Evolutionary conservation across 768 basidiomycete species (phyloP).

Genomic region (Sistotremastrum niveocremeum): DNA sequence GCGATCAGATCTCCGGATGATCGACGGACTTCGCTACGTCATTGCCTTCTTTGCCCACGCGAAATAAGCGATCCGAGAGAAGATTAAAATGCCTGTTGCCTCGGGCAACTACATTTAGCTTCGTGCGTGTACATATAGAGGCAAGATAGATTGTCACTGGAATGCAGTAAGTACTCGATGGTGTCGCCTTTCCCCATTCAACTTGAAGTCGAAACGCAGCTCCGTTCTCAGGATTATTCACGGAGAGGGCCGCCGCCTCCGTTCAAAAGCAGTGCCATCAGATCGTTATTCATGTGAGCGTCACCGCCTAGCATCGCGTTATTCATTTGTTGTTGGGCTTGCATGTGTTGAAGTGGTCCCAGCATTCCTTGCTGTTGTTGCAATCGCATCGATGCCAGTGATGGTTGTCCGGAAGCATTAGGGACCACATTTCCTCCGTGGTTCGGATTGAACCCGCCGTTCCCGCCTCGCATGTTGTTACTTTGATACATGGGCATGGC

Average conservation of each 20-base stretch:
- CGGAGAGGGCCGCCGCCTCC: slow-evolving; percentile 38
- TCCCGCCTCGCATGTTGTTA: slow-evolving; percentile 29
- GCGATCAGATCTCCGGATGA: no score
- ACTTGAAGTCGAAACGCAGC: neutral
- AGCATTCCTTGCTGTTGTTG: slow-evolving; percentile 15
- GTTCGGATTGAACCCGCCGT: slow-evolving; percentile 26
- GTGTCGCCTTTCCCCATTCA: no score
- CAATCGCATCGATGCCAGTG: slow-evolving; percentile 36
- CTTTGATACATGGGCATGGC: slow-evolving; percentile 30
- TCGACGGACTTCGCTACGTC: no score
- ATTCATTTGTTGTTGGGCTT: slow-evolving; percentile 45
- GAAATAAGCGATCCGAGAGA: no score
- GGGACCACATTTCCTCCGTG: neutral
- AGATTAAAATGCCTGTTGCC: no score
- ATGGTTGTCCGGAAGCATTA: slow-evolving; percentile 11
- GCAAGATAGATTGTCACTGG: no score
- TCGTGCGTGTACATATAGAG: no score
- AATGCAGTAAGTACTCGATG: no score
- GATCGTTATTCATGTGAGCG: slow-evolving; percentile 41
- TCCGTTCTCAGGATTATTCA: slow-evolving; percentile 30
- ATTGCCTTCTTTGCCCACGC: no score
- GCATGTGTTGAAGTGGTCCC: slow-evolving; percentile 28
- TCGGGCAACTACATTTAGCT: no score
- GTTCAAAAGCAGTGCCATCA: slow-evolving; percentile 70
- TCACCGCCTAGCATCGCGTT: slow-evolving; percentile 37